Evolutionary conservation across 345 rosid species (phyloP), one percentile per base, ranked within the genome.

Genomic region (Eucalyptus coolabah): DNA sequence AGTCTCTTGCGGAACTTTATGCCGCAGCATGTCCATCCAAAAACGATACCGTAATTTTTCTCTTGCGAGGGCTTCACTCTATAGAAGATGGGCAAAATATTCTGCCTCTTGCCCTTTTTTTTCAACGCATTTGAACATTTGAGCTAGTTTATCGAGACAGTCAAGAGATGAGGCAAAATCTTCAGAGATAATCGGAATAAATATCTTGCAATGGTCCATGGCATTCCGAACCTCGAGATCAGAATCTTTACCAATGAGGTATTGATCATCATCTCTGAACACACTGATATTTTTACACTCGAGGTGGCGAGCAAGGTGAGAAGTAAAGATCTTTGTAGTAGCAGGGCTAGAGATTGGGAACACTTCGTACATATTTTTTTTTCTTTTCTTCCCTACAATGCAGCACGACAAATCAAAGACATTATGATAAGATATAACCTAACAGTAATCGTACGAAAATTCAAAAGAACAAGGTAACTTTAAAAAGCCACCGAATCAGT

Each of bases 21-120:
- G 26, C 59, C 59, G 26, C 59, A 19, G 59, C 59, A 19, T 53
- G 24, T 53, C 24, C 24, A 7, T 53, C 59, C 24, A 8, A 53
- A 53, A 53, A 19, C 4, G 24, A 53, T 53, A 1, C 59, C 2
- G 10, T 53, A 19, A 53, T 4, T 53, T 12, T 59, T 59, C 4
- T 1, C 11, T 26, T 26, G 65, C 7, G 65, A 59, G 65, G 15
- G n/a, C 12, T 26, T 0, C 65, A 59, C n/a, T 59, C 1, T 0
- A 12, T 59, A 59, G n/a, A 59, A 59, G 65, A 59, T 11, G n/a
- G 65, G n/a, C 13, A 59, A 24, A 24, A 59, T 59, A 11, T 59
- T 59, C 14, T 59, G n/a, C n/a, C n/a, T n/a, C n/a, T n/a, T n/a
- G n/a, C 30, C n/a, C n/a, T 3, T 26, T 59, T 26, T 26, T 6